These are phyloP conservation scores for Leccinum uliginosum DNA, from an alignment of 768 basidiomycete species.

Conservation along the genomic window DNA sequence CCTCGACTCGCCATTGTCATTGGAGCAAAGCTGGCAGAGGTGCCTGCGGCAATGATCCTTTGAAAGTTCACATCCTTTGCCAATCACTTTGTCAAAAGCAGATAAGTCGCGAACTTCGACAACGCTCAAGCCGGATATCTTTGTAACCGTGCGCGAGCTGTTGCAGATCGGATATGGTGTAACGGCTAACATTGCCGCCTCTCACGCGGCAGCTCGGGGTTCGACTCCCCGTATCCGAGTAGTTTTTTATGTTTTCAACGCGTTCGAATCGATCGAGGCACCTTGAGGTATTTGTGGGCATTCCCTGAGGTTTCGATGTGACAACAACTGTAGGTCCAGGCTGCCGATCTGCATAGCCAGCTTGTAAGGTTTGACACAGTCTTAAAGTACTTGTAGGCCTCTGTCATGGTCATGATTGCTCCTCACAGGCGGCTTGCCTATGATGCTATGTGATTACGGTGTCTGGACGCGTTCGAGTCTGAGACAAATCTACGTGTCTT, in stretches of 20 bases:
- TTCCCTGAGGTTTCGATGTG: not conserved
- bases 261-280: too few species aligned
- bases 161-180: constrained; percentile 49
- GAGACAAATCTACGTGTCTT: too few species aligned
- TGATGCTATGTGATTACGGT: too few species aligned
- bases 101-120: not conserved
- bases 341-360: not conserved
- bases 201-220: constrained; percentile 46
- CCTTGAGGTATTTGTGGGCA: too few species aligned
- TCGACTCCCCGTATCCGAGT: constrained; percentile 32
- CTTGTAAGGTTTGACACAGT: not conserved
- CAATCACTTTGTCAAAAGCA: not conserved
- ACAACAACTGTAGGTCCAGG: not conserved
- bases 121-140: not conserved
- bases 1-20: not conserved
- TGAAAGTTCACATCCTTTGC: not conserved
- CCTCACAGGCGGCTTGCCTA: too few species aligned
- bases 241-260: not conserved
- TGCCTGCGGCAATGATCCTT: not conserved
- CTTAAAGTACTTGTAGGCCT: too few species aligned
- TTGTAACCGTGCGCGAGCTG: too few species aligned
- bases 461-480: too few species aligned
- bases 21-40: not conserved
- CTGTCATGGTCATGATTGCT: too few species aligned
- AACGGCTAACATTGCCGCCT: constrained; percentile 68